Evolutionary conservation across 2,329 filamentous ascomycete species (phyloP), one percentile per base, ranked within the genome.

Genomic region (Myriangium duriaei): DNA sequence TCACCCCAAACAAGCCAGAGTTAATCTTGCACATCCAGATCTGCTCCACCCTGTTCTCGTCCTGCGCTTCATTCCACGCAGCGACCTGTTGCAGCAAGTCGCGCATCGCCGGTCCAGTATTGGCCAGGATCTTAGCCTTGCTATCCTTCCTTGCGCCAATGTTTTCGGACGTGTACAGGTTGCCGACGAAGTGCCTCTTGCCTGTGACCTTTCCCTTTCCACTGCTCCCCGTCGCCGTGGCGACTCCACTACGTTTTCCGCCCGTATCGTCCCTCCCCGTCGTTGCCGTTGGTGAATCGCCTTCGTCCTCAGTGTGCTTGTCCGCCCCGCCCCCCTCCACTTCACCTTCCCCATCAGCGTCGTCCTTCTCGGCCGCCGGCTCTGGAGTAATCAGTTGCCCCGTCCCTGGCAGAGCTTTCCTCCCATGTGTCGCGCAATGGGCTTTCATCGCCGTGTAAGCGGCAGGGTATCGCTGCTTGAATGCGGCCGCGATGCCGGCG

Each of bases 1-100:
- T 56, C 16, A 77, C 69, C 0, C 54, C 57, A 49, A 78, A 78
- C 21, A 68, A 52, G 0, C 70, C 73, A 16, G 69, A 67, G 48
- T 77, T 77, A 45, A 78, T 72, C 41, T 63, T 63, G 45, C 68
- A 71, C 39, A 69, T 66, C 42, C 63, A 62, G 0, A 74, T 44
- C 11, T 56, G 55, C 4, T 46, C 48, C 1, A 59, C 48, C 15
- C 42, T 40, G n/a, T 45, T 39, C 30, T 45, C 44, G 11, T 47
- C 42, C 11, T 21, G 46, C 15, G 45, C 21, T 5, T 45, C 43
- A 3, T 49, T 50, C 16, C 56, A 47, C 15, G 51, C 48, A 12
- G 50, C 49, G 11, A 73, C 49, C 45, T 68, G 57, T 26, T 45
- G 44, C 28, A 70, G 52, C 47, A 76, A 47, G 51, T 71, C 61